Conservation (phyloP, 1,139 yeast species). For the Yamadazyma siamensis region DNA sequence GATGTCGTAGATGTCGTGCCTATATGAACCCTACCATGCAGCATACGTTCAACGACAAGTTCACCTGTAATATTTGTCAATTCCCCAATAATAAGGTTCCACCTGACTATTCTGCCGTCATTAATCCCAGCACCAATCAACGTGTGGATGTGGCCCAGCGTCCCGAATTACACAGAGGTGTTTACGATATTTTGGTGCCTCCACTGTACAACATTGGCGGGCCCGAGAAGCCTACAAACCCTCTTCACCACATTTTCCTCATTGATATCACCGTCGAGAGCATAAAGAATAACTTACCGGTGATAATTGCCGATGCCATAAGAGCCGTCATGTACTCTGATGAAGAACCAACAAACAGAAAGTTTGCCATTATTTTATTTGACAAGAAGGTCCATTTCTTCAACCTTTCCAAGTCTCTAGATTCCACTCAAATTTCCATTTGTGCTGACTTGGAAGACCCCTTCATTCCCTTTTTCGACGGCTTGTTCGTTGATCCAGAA, state of each 20-base stretch:
- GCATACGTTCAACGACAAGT: conserved; percentile 59
- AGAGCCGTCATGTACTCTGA: conserved; percentile 38
- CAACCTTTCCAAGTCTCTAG: conserved; percentile 56
- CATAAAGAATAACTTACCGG: conserved; percentile 59
- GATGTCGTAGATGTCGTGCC: conserved; percentile 89
- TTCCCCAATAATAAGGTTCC: conserved; percentile 70
- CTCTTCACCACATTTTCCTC: conserved; percentile 70
- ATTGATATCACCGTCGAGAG: conserved; percentile 72
- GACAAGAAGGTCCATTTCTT: conserved; percentile 74
- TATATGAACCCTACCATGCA: conserved; percentile 86
- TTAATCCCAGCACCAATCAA: conserved; percentile 50
- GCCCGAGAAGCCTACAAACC: conserved; percentile 23
- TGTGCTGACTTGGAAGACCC: conserved; percentile 76
- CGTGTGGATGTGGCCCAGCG: conserved; percentile 61
- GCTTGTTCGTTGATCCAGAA: conserved; percentile 76
- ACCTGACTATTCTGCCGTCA: conserved; percentile 59
- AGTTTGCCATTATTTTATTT: conserved; percentile 71
- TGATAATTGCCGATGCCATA: conserved; percentile 70
- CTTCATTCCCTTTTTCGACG: conserved; percentile 75
- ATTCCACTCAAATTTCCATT: conserved; percentile 62
- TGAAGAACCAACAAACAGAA: conserved; percentile 19
- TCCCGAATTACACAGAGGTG: conserved; percentile 80
- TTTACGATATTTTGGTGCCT: conserved; percentile 83
- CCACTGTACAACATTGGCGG: conserved; percentile 58
- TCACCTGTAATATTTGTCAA: conserved; percentile 85